These are phyloP conservation scores for Chaetomiaceae sp. DNA, from an alignment of 2,329 filamentous ascomycete genomes.

Conservation along the genomic window DNA sequence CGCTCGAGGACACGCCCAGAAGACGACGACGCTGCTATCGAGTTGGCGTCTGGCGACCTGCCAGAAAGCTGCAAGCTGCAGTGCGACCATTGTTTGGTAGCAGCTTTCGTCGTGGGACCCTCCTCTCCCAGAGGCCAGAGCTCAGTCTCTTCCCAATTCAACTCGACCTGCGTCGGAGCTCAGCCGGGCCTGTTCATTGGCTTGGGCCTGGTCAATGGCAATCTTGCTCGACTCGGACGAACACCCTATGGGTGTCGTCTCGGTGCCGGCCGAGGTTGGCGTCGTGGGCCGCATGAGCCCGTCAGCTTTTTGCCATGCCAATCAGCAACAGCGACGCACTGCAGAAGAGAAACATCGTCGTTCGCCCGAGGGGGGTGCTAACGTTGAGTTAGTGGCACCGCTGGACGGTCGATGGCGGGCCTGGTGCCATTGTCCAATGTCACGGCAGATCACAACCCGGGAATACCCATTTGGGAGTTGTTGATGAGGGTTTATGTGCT, in stretches of 20 bases:
- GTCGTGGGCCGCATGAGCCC: constrained; percentile 16
- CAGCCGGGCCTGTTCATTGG: constrained; percentile 20
- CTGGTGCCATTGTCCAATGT: constrained; percentile 12
- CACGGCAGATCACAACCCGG: constrained; percentile 4
- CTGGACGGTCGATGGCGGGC: neutral
- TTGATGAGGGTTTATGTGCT: neutral
- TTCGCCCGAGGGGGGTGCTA: neutral
- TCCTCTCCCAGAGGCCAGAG: constrained; percentile 11
- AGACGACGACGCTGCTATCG: constrained; percentile 12
- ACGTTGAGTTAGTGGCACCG: no score
- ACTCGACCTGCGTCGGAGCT: constrained; percentile 12
- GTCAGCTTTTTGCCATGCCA: constrained; percentile 15
- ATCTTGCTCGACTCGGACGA: constrained; percentile 11
- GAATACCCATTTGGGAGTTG: constrained; percentile 9
- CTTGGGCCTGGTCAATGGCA: constrained; percentile 19
- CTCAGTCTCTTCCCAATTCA: constrained; percentile 3
- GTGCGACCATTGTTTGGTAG: constrained; percentile 15
- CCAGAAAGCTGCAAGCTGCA: constrained; percentile 22
- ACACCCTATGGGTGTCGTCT: constrained; percentile 10
- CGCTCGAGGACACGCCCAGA: neutral
- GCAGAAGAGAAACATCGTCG: constrained; percentile 4
- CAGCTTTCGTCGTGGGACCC: constrained; percentile 1
- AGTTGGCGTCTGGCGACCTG: constrained; percentile 14
- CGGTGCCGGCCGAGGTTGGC: constrained; percentile 9
- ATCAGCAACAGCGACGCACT: constrained; percentile 11